Evolutionary conservation across 169 alveolate genomes (phyloP), one percentile per base, ranked within the genome.

Genomic region (Babesia bigemina): DNA sequence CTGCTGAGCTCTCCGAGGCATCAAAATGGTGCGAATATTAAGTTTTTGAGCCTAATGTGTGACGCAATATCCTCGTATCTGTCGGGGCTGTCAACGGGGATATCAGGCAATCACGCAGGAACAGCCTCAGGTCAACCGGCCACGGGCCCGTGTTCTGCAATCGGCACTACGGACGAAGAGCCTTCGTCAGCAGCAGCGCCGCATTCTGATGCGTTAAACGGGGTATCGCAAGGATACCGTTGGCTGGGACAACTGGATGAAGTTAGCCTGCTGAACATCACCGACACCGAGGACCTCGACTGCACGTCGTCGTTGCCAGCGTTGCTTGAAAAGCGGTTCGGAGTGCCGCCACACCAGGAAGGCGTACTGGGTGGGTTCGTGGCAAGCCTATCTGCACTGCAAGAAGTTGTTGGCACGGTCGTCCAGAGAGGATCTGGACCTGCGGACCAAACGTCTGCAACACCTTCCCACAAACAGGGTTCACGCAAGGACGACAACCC

Each of bases 281-380:
- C 76, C 4, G 65, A 67, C 65, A 22, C 53, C 14, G 76, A 67
- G 24, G 53, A 19, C 42, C n/a, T 67, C 33, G 76, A 67, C 44
- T 13, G 22, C 17, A 28, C 65, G 6, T 12, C 50, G n/a, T 44
- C 66, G 19, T 22, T 67, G 39, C 1, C 45, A 8, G 9, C 24
- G 16, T 22, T 67, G 19, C 19, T 67, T 4, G 36, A 50, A n/a
- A 67, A 44, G 29, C 21, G 76, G 13, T 67, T 53, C 24, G 28
- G 26, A 9, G 33, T 44, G 4, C 26, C 17, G 1, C 29, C 21
- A n/a, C 39, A 26, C 24, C 42, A 9, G 39, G 12, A 10, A 9
- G 65, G 65, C 21, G 22, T 57, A n/a, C 3, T 24, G 22, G 48
- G 39, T 12, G 65, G 39, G 11, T 24, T 57, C 14, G 11, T 57